Conservation (phyloP, 805 yeast genomes). For the Schizosaccharomyces japonicus region DNA sequence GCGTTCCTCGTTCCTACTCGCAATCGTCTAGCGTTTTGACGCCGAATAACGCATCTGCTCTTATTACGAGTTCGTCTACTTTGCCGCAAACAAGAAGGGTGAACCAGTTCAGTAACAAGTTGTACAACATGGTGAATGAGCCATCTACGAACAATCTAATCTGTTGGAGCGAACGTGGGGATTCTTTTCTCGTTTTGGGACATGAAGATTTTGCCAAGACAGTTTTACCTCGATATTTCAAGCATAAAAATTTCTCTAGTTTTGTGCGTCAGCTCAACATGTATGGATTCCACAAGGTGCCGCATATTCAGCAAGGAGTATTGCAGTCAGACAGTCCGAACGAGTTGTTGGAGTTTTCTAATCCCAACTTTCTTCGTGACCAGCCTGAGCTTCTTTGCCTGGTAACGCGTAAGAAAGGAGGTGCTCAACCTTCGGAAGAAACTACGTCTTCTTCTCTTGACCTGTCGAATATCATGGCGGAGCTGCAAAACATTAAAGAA, state of each 20-base stretch:
- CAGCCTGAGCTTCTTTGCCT: conserved; percentile 67
- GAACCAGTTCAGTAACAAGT: not conserved
- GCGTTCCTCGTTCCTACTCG: too few species aligned
- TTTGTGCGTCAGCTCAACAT: conserved; percentile 84
- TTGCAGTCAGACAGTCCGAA: conserved; percentile 25
- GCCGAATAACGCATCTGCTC: not conserved
- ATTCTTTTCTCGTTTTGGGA: conserved; percentile 46
- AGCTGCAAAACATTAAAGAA: conserved; percentile 48
- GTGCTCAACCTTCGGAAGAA: conserved; percentile 15
- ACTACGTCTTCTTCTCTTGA: conserved; percentile 23
- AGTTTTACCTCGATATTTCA: conserved; percentile 75
- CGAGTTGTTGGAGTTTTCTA: conserved; percentile 73
- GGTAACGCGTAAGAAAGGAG: conserved; percentile 50
- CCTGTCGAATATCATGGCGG: conserved; percentile 33
- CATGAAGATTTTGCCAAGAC: conserved; percentile 63
- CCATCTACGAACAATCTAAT: conserved; percentile 2
- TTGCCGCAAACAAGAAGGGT: not conserved
- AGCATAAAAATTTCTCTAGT: conserved; percentile 83
- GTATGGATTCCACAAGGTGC: conserved; percentile 99
- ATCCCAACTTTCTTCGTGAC: conserved; percentile 52
- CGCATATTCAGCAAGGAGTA: conserved; percentile 54
- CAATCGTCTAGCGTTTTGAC: too few species aligned
- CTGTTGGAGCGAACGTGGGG: conserved; percentile 3
- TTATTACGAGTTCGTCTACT: not conserved
- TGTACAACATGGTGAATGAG: conserved; percentile 4